phyloP scores from a whole-genome alignment of 768 basidiomycete species.

The Naematelia aurantialba region DNA sequence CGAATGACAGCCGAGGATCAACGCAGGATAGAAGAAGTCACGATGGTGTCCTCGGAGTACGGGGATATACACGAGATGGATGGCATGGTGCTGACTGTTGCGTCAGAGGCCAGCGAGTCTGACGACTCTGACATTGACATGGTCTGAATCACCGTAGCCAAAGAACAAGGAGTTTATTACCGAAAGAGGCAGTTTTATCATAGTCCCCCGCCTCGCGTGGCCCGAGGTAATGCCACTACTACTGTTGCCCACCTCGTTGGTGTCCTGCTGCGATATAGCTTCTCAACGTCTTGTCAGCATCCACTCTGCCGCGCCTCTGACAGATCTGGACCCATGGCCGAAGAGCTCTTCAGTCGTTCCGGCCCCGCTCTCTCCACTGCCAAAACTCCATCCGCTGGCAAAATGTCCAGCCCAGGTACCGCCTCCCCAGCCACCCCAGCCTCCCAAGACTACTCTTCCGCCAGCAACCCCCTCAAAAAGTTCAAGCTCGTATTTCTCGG shows the following conservation, averaged over 20 bases:
- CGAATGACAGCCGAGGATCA: too few relatives aligned
- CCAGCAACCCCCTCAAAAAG: conserved; percentile 59
- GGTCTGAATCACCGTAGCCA: too few relatives aligned
- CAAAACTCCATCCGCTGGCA: neutral
- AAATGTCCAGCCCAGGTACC: conserved; percentile 19
- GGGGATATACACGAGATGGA: too few relatives aligned
- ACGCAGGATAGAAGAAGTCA: too few relatives aligned
- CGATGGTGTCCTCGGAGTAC: too few relatives aligned
- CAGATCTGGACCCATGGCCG: neutral
- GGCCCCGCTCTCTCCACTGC: neutral
- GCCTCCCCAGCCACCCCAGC: conserved; percentile 8
- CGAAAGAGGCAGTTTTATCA: neutral
- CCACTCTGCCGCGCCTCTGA: neutral
- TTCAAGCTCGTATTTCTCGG: conserved; percentile 95
- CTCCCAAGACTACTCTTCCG: conserved; percentile 24
- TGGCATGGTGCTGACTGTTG: too few relatives aligned
- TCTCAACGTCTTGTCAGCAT: too few relatives aligned
- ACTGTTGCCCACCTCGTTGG: too few relatives aligned
- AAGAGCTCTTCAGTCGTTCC: conserved; percentile 4
- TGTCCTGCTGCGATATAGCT: too few relatives aligned
- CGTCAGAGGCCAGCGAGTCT: too few relatives aligned
- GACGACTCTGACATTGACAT: neutral
- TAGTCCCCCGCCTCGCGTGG: too few relatives aligned
- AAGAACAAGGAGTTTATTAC: neutral
- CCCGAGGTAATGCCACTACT: neutral